Evolutionary conservation across 192 early-diverging fungal species (phyloP).

Genomic region (Coemansia sp.): DNA sequence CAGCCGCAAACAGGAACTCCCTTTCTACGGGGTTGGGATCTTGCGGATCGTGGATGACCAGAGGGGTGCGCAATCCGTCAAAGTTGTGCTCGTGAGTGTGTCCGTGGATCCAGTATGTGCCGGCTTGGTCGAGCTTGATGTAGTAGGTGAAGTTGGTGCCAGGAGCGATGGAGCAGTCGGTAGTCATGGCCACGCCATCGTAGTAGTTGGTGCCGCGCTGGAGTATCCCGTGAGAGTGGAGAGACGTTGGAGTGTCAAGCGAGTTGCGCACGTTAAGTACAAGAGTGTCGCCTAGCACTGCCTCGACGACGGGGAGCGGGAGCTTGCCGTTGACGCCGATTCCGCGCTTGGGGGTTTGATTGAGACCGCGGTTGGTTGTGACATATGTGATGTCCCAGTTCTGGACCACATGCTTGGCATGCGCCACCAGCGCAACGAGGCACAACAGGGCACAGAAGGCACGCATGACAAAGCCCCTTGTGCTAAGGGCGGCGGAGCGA

Average conservation of each 20-base stretch:
- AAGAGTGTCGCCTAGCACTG: slow-evolving; percentile 25
- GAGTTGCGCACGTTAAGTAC: slow-evolving; percentile 55
- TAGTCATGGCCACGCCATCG: slow-evolving; percentile 66
- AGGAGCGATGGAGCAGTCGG: slow-evolving; percentile 73
- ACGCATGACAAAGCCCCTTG: background rate
- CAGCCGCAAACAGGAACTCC: slow-evolving; percentile 61
- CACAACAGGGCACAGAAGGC: background rate
- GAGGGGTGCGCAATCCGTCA: slow-evolving; percentile 71
- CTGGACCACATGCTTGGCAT: slow-evolving; percentile 23
- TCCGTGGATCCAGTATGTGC: slow-evolving; percentile 83
- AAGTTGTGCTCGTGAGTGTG: slow-evolving; percentile 71
- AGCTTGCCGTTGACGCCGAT: slow-evolving; percentile 27
- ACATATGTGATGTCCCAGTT: slow-evolving; percentile 41
- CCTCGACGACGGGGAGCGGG: slow-evolving; percentile 32
- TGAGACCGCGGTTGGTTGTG: slow-evolving; percentile 41
- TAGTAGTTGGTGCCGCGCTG: slow-evolving; percentile 64
- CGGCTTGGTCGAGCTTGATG: slow-evolving; percentile 61
- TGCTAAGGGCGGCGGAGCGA: background rate
- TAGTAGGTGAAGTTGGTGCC: slow-evolving; percentile 67
- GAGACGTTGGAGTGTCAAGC: slow-evolving; percentile 58
- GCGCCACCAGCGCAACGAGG: background rate
- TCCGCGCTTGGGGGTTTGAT: slow-evolving; percentile 19
- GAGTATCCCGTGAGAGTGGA: slow-evolving; percentile 77
- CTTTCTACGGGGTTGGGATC: slow-evolving; percentile 59
- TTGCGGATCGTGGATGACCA: slow-evolving; percentile 63